Evolutionary conservation across 805 yeast species (phyloP).

Genomic region (Saccharomycopsis sp.): DNA sequence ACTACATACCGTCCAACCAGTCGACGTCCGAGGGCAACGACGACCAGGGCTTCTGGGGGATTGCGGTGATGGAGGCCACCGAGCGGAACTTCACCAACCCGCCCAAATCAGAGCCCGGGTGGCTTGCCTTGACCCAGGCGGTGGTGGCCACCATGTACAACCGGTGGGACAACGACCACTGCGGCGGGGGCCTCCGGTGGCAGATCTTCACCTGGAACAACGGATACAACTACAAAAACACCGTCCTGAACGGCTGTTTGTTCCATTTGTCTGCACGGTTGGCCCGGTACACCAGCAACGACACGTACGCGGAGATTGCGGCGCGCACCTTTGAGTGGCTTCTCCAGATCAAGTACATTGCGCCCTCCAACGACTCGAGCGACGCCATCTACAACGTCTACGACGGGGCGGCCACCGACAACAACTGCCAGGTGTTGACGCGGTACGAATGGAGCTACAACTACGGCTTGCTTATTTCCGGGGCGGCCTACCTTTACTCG

Average conservation of each 20-base stretch:
- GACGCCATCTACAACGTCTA: constrained; percentile 54
- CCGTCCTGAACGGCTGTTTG: constrained; percentile 55
- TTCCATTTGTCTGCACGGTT: constrained; percentile 58
- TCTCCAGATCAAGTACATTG: constrained; percentile 40
- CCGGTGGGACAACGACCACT: constrained; percentile 50
- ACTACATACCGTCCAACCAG: constrained; percentile 57
- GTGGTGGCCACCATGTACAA: constrained; percentile 48
- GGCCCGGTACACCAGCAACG: constrained; percentile 50
- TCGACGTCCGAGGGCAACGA: constrained; percentile 66
- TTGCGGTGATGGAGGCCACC: constrained; percentile 56
- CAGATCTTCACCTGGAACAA: constrained; percentile 54
- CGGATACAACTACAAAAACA: constrained; percentile 57
- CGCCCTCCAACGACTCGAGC: constrained; percentile 32
- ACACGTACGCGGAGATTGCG: constrained; percentile 44
- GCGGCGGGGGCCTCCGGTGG: constrained; percentile 66
- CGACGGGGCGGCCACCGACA: constrained; percentile 60
- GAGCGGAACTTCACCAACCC: constrained; percentile 51
- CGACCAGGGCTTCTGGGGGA: constrained; percentile 68
- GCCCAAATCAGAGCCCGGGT: constrained; percentile 36
- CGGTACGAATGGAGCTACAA: constrained; percentile 76
- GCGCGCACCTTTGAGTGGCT: constrained; percentile 56
- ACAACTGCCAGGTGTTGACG: constrained; percentile 55
- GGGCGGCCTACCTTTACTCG: constrained; percentile 67
- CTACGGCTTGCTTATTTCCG: constrained; percentile 66
- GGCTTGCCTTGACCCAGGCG: constrained; percentile 54